Evolutionary conservation across 176 grass and related monocot species (phyloP).

Genomic region (Luzula sylvatica): DNA sequence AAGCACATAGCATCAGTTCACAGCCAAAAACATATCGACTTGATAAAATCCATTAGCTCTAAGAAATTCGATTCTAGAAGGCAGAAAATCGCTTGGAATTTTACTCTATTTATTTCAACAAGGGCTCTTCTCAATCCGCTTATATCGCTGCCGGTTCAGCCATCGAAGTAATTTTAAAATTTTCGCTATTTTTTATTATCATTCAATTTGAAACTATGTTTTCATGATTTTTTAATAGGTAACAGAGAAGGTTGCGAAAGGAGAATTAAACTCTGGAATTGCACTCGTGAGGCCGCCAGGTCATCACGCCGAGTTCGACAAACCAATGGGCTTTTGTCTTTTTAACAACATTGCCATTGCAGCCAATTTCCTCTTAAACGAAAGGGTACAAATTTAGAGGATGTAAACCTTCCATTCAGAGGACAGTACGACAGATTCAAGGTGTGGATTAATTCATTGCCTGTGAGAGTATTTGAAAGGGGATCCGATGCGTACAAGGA

Average conservation of each 20-base stretch:
- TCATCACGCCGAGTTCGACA: slow-evolving; percentile 78
- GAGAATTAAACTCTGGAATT: slow-evolving; percentile 78
- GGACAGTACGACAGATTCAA: too few species aligned
- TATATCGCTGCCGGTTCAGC: slow-evolving; percentile 79
- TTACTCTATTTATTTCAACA: slow-evolving; percentile 87
- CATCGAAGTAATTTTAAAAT: slow-evolving; percentile 67
- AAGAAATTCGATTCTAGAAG: slow-evolving; percentile 52
- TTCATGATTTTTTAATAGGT: slow-evolving; percentile 34
- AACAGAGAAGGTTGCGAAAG: slow-evolving; percentile 70
- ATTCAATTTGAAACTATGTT: too few species aligned
- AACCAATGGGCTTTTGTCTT: slow-evolving; percentile 97
- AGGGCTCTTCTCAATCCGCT: slow-evolving; percentile 89
- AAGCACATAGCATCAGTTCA: slow-evolving; percentile 63
- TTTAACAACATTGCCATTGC: slow-evolving; percentile 93
- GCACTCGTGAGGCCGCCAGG: slow-evolving; percentile 91
- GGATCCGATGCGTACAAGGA: too few species aligned
- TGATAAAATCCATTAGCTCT: slow-evolving; percentile 76
- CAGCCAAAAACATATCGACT: slow-evolving; percentile 53
- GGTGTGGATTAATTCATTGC: too few species aligned
- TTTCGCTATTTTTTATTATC: neutral
- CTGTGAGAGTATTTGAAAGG: too few species aligned
- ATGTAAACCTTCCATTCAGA: too few species aligned
- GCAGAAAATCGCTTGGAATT: slow-evolving; percentile 48
- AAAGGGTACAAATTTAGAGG: slow-evolving; percentile 49
- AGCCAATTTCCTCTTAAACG: slow-evolving; percentile 84